Percentiles rank a stretch among this genome's conserved stretches.
Evolutionary conservation across 2,329 filamentous ascomycete genomes (phyloP).

Genomic region (Colletotrichum liriopes): DNA sequence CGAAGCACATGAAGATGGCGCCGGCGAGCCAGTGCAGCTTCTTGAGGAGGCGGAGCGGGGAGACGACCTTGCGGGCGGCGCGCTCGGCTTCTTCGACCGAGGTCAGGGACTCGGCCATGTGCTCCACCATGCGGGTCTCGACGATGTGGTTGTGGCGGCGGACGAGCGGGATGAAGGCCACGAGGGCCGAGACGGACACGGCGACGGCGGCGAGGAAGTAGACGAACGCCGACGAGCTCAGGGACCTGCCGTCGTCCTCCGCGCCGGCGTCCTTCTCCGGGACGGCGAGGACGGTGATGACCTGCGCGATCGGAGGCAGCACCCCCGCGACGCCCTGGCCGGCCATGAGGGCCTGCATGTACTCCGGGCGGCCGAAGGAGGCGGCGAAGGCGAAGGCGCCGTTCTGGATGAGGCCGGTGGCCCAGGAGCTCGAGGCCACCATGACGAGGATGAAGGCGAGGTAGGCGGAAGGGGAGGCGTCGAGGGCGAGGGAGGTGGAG

Average conservation of each 20-base stretch:
- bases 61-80: constrained; percentile 63
- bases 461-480: constrained; percentile 76
- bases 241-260: constrained; percentile 49
- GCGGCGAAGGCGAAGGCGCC: constrained; percentile 93
- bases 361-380: constrained; percentile 87
- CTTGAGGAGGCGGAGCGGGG: constrained; percentile 76
- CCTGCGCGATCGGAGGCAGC: constrained; percentile 88
- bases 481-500: constrained; percentile 80
- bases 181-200: constrained; percentile 79
- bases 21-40: constrained; percentile 85
- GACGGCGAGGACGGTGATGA: constrained; percentile 83
- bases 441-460: constrained; percentile 86
- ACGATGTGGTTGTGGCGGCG: constrained; percentile 71
- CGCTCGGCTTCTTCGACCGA: constrained; percentile 69
- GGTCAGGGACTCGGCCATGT: constrained; percentile 65
- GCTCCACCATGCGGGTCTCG: constrained; percentile 63
- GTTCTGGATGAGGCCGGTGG: constrained; percentile 91
- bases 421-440: constrained; percentile 84
- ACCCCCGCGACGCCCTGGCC: constrained; percentile 95
- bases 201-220: constrained; percentile 92
- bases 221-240: constrained; percentile 82
- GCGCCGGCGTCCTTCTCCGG: constrained; percentile 51
- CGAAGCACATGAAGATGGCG: constrained; percentile 87
- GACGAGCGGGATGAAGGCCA: constrained; percentile 83
- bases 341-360: constrained; percentile 96